These are phyloP conservation scores for Lyophyllum atratum DNA, from an alignment of 768 basidiomycete species.

Conservation along the genomic window DNA sequence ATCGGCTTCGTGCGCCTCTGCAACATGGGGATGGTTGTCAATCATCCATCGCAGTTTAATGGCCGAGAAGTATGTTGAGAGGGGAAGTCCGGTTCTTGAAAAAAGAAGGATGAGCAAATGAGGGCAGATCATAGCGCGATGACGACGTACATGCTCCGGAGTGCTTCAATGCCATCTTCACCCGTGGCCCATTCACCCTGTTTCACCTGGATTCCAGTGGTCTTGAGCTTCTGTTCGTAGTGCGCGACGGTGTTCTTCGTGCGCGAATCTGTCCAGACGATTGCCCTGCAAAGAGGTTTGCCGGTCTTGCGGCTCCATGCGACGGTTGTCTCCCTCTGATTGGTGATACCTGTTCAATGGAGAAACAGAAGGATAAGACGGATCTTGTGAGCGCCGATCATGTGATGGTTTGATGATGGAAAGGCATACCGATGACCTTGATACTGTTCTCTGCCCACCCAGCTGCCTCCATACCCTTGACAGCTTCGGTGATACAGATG, in stretches of 20 bases:
- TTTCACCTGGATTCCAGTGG: constrained; percentile 73
- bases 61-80: constrained; percentile 98
- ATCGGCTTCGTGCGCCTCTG: constrained; percentile 76
- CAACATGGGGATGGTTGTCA: constrained; percentile 77
- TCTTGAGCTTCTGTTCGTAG: constrained; percentile 69
- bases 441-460: constrained; percentile 83
- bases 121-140: background rate
- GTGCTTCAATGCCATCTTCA: constrained; percentile 60
- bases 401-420: constrained; percentile 19
- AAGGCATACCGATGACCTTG: constrained; percentile 79
- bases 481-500: constrained; percentile 72
- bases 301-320: constrained; percentile 92
- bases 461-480: constrained; percentile 65
- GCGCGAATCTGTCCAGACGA: constrained; percentile 97
- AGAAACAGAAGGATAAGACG: background rate
- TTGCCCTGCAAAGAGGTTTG: constrained; percentile 82
- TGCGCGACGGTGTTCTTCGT: constrained; percentile 85
- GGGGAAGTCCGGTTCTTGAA: constrained; percentile 90
- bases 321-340: constrained; percentile 95
- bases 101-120: constrained; percentile 3
- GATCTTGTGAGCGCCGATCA: constrained; percentile 6
- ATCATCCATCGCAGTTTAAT: constrained; percentile 98
- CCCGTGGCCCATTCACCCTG: constrained; percentile 72
- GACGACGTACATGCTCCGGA: constrained; percentile 64
- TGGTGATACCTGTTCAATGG: constrained; percentile 74